These are phyloP conservation scores for Fragilaria crotonensis DNA, from an alignment of 108 stramenopile species.

Conservation along the genomic window DNA sequence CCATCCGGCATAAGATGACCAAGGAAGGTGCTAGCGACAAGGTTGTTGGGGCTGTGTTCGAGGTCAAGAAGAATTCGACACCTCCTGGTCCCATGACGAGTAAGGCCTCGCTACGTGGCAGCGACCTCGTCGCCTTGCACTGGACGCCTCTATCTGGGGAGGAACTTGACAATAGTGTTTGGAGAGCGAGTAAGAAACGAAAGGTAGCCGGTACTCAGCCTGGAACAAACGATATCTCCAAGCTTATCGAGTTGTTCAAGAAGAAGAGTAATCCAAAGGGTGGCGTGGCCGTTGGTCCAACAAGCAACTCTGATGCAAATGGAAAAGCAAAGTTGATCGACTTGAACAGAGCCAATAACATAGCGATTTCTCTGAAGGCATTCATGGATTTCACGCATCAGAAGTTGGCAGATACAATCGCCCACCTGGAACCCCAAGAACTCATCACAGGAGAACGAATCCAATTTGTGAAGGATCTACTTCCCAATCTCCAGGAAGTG, in stretches of 20 bases:
- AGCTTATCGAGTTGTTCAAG: constrained; percentile 72
- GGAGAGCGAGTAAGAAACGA: constrained; percentile 46
- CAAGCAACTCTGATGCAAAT: constrained; percentile 10
- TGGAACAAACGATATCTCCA: constrained; percentile 51
- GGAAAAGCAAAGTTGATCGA: constrained; percentile 71
- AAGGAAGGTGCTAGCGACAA: constrained; percentile 63
- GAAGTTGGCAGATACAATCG: constrained; percentile 66
- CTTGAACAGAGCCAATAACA: constrained; percentile 68
- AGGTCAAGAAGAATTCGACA: constrained; percentile 20
- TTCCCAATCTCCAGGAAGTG: constrained; percentile 65
- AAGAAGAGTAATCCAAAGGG: constrained; percentile 47
- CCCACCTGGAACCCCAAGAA: constrained; percentile 59
- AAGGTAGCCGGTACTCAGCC: constrained; percentile 25
- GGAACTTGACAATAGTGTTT: constrained; percentile 52
- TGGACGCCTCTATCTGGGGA: constrained; percentile 72
- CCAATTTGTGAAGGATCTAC: constrained; percentile 69
- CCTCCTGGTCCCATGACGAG: neutral
- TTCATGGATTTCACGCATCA: constrained; percentile 71
- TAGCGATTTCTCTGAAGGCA: constrained; percentile 78
- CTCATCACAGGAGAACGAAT: constrained; percentile 69
- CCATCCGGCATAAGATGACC: constrained; percentile 62
- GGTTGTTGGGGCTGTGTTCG: constrained; percentile 64
- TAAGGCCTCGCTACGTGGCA: constrained; percentile 4
- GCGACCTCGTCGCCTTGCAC: constrained; percentile 53
- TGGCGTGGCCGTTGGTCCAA: neutral